These are phyloP conservation scores for Apodospora peruviana DNA, from an alignment of 495 filamentous ascomycete species.

Conservation along the genomic window DNA sequence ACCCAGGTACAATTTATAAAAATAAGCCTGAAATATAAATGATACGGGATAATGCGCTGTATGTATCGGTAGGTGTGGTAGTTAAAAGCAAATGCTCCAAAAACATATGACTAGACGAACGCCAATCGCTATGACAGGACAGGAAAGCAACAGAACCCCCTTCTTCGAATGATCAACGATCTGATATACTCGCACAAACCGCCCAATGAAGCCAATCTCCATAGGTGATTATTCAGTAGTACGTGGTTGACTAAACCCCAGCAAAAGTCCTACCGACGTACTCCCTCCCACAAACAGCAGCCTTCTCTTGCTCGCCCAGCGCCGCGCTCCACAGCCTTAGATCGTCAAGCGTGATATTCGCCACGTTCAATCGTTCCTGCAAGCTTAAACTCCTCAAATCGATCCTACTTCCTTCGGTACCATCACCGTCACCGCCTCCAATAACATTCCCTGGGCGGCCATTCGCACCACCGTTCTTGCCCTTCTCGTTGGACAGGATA, in stretches of 20 bases:
- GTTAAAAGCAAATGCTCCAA: too few relatives aligned
- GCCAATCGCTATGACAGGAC: too few relatives aligned
- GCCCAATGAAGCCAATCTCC: too few relatives aligned
- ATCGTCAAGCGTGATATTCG: slow-evolving; percentile 38
- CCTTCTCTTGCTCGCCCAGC: slow-evolving; percentile 33
- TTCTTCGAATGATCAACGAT: too few relatives aligned
- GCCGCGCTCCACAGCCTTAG: slow-evolving; percentile 28
- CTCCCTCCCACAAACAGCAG: slow-evolving; percentile 41
- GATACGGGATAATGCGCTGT: too few relatives aligned
- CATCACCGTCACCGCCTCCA: slow-evolving; percentile 7
- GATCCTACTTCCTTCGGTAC: slow-evolving; percentile 2
- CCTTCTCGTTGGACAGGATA: slow-evolving; percentile 53
- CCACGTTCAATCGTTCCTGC: slow-evolving; percentile 10
- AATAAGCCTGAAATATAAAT: too few relatives aligned
- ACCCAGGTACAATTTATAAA: too few relatives aligned
- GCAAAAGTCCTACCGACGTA: slow-evolving; percentile 38
- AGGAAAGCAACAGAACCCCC: too few relatives aligned
- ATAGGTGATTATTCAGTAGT: too few relatives aligned
- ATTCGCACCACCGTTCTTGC: slow-evolving; percentile 12
- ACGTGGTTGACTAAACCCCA: slow-evolving; percentile 16
- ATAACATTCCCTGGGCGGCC: slow-evolving; percentile 10
- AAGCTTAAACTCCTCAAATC: slow-evolving; percentile 18
- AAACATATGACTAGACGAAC: too few relatives aligned
- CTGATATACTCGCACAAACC: too few relatives aligned
- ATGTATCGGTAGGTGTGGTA: too few relatives aligned